These are phyloP conservation scores for Vigna hirtella DNA, from an alignment of 306 rosid species.

Conservation along the genomic window DNA sequence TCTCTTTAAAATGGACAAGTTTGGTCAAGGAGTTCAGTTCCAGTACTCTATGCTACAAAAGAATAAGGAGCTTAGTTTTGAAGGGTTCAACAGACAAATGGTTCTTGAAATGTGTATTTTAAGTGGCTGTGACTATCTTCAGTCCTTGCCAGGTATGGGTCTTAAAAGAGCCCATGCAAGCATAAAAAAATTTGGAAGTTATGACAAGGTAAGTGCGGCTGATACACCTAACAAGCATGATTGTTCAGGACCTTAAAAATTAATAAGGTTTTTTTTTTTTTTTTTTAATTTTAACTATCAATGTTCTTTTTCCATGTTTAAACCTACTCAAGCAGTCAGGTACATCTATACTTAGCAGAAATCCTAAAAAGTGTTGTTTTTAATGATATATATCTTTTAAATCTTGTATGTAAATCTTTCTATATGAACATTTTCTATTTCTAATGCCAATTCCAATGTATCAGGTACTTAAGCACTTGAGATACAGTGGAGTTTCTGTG, in stretches of 20 bases:
- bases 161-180: constrained; percentile 92
- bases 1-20: constrained; percentile 94
- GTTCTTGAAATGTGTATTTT: constrained; percentile 94
- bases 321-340: constrained; percentile 23
- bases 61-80: constrained; percentile 85
- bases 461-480: constrained; percentile 89
- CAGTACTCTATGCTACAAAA: constrained; percentile 66
- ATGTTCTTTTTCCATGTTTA: constrained; percentile 6
- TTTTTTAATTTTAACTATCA: background rate
- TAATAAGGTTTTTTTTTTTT: constrained; percentile 9
- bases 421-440: constrained; percentile 32
- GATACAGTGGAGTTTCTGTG: constrained; percentile 74
- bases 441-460: constrained; percentile 41
- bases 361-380: background rate
- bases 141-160: constrained; percentile 97
- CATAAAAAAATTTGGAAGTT: constrained; percentile 70
- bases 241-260: constrained; percentile 8
- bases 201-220: constrained; percentile 69
- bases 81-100: constrained; percentile 88
- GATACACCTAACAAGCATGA: constrained; percentile 16
- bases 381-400: background rate
- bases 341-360: constrained; percentile 1
- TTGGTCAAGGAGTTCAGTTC: constrained; percentile 92
- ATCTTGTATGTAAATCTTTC: background rate
- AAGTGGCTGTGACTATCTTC: constrained; percentile 97